Evolutionary conservation across 2,329 filamentous ascomycete species (phyloP).

Genomic region (Talaromyces sp.): DNA sequence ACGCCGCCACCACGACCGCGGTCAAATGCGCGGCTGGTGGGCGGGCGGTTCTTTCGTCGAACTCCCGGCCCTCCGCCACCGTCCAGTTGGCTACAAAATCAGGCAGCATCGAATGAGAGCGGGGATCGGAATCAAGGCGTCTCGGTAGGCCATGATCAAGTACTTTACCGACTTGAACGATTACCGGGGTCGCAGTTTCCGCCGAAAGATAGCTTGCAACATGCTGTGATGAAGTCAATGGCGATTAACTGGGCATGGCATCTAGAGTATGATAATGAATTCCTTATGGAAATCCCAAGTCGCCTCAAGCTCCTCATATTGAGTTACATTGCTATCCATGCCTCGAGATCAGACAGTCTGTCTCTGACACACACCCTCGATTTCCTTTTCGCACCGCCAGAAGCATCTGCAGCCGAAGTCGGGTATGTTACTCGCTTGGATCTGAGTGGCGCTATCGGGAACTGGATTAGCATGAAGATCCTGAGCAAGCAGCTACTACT

Average conservation of each 20-base stretch:
- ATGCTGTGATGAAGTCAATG: conserved; percentile 53
- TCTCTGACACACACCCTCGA: conserved; percentile 46
- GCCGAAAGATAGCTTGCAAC: conserved; percentile 43
- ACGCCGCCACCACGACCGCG: conserved; percentile 43
- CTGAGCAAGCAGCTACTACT: conserved; percentile 45
- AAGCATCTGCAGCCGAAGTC: conserved; percentile 29
- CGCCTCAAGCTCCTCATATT: conserved; percentile 53
- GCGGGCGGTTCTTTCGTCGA: conserved; percentile 33
- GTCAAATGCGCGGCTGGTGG: conserved; percentile 29
- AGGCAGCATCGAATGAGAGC: conserved; percentile 18
- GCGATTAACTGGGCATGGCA: conserved; percentile 57
- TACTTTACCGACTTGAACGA: conserved; percentile 34
- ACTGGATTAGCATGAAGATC: conserved; percentile 48
- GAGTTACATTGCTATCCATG: conserved; percentile 55
- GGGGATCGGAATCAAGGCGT: conserved; percentile 19
- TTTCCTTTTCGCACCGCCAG: conserved; percentile 45
- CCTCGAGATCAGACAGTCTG: conserved; percentile 39
- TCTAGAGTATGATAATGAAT: conserved; percentile 55
- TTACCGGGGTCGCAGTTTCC: conserved; percentile 43
- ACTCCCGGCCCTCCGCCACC: conserved; percentile 47
- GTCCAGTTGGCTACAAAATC: conserved; percentile 42
- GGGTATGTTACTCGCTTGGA: conserved; percentile 52
- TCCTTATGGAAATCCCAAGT: conserved; percentile 51
- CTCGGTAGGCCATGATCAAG: conserved; percentile 21
- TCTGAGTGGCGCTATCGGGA: conserved; percentile 50